Base-by-base conservation (phyloP, 1,139 yeast species). In the Yamadazyma oceani region DNA sequence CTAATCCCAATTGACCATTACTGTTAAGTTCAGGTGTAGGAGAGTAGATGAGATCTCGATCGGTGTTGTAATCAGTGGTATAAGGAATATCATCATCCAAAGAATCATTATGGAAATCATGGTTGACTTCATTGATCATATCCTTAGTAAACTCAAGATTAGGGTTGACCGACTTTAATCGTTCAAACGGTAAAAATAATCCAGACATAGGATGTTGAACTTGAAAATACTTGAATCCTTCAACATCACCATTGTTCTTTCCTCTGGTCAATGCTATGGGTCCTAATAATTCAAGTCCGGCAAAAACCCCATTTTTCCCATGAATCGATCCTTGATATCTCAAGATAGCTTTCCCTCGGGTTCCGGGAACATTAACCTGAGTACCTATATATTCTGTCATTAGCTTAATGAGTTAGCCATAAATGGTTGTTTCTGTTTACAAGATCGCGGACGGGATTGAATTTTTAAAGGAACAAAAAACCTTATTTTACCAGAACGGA, bases 241-340 rank as follows among this genome's bases (percentile, higher is more conserved):
- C 70, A 2, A 71, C 75, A 14, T 59, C 60, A 7, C 77, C 77
- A 22, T 64, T 64, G 49, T 71, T 71, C 47, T 70, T 71, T 12
- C 77, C 77, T 48, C 75, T 52, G 3, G 68, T 48, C 9, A 62
- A 65, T 15, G 83, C 82, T 17, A 64, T 56, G 4, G 84, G 78
- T 2, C 87, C 90, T 9, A 75, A 53, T 33, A 92, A 66, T 56
- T 92, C 97, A 4, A 92, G 74, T 1, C 98, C 98, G 4, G 90
- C 96, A 64, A 83, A 92, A n/a, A 71, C 66, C 0, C 96, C 96
- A 17, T 48, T 46, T 52, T 86, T 88, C 21, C 84, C 85, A 23
- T 80, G 75, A 16, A 92, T 87, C 1, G 76, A 66, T 1, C 97
- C 97, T 17, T 81, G 69, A 58, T 78, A 92, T 46, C 81, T 70